Base-by-base conservation (phyloP, 169 alveolate genomes). In the Cryptosporidium canis region DNA sequence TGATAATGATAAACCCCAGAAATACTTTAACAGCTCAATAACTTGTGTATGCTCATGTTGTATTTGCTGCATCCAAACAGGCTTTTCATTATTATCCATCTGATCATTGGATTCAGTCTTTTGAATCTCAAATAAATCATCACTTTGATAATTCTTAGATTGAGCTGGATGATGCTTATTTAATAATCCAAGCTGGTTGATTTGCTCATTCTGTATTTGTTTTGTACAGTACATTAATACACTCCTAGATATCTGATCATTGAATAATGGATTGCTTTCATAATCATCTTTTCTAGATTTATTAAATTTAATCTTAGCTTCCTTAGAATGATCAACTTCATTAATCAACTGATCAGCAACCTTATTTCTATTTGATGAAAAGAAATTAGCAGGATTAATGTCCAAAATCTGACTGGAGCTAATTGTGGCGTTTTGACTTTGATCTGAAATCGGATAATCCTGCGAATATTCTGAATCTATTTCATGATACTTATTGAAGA, bases 131-230 rank as follows among this genome's bases (percentile, higher is more conserved):
- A 35, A 21, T 29, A 45, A 9, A 31, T 12, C 5, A 27, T 56
- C 53, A 12, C 31, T 56, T 33, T 55, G 41, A 55, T 6, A 37
- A 44, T n/a, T 56, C 16, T 48, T 67, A 45, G 31, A 2, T 61
- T 77, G 61, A 11, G 58, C 37, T 12, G 58, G 3, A 41, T 33
- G 55, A 41, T 44, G 27, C 39, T 77, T 77, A 29, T 77, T 55
- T 21, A 35, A 37, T 6, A 12, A 21, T n/a, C 37, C 37, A 35
- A 77, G 63, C 24, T 77, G 85, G 21, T 58, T 77, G 58, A 77
- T 58, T 43, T 77, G 85, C 1, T 77, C 85, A 37, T 77, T 11
- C 58, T 77, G 85, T 39, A 77, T 48, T n/a, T 77, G 85, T 61
- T 77, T 77, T 56, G 85, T 77, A 61, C 85, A 55, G 0, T 55